Percentiles rank a stretch among this genome's conserved stretches.
Evolutionary conservation across 371 early-diverging fungal species (phyloP).

Genomic region (Gilbertella persicaria): DNA sequence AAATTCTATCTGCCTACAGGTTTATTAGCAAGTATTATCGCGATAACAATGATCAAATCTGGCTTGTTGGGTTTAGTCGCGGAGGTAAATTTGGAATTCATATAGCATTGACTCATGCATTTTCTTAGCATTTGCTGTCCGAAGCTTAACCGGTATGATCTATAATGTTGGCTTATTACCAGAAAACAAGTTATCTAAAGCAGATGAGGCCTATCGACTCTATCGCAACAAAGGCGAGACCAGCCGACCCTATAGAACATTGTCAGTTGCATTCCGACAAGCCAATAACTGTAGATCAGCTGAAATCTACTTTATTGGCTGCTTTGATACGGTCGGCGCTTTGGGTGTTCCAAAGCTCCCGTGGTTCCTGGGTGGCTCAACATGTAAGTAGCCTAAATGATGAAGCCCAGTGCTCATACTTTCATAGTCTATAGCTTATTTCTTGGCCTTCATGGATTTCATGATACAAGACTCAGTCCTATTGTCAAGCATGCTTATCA

Average conservation of each 20-base stretch:
- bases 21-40: slow-evolving; percentile 28
- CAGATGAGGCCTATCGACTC: slow-evolving; percentile 23
- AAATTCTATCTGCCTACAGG: slow-evolving; percentile 33
- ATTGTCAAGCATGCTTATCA: slow-evolving; percentile 37
- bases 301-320: slow-evolving; percentile 34
- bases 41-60: slow-evolving; percentile 33
- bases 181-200: slow-evolving; percentile 7
- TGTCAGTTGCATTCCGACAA: slow-evolving; percentile 21
- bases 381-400: no score
- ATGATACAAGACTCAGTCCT: slow-evolving; percentile 35
- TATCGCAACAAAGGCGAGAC: slow-evolving; percentile 21
- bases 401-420: no score
- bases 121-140: slow-evolving; percentile 35
- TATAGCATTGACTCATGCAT: neutral
- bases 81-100: slow-evolving; percentile 40
- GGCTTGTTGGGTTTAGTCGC: slow-evolving; percentile 39
- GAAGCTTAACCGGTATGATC: slow-evolving; percentile 43
- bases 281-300: slow-evolving; percentile 25
- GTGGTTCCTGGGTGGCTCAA: slow-evolving; percentile 40
- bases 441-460: slow-evolving; percentile 31
- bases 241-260: slow-evolving; percentile 8
- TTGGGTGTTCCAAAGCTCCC: slow-evolving; percentile 43
- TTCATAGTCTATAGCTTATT: slow-evolving; percentile 30
- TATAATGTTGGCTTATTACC: slow-evolving; percentile 43
- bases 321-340: slow-evolving; percentile 44